phyloP scores from a whole-genome alignment of 2,329 filamentous ascomycete genomes.

The Furcasterigmium furcatum region DNA sequence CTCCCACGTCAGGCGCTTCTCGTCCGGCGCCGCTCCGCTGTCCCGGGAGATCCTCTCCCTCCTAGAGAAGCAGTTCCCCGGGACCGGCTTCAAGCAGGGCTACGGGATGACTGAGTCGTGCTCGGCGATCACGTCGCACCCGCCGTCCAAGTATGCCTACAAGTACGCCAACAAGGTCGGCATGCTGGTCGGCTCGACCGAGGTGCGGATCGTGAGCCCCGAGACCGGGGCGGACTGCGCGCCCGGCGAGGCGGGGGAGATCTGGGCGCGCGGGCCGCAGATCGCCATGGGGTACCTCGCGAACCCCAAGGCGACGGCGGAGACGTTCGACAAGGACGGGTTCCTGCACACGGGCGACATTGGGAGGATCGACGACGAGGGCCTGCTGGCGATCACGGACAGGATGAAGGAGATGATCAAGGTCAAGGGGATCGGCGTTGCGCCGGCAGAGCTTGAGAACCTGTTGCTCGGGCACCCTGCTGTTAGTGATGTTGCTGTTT shows the following conservation, averaged over 20 bases:
- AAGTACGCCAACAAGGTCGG: conserved; percentile 55
- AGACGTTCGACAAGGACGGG: conserved; percentile 50
- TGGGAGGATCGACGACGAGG: conserved; percentile 51
- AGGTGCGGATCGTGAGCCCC: conserved; percentile 53
- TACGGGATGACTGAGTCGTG: conserved; percentile 69
- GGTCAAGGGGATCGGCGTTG: conserved; percentile 60
- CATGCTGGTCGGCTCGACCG: conserved; percentile 53
- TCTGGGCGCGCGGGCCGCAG: conserved; percentile 43
- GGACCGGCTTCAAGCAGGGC: conserved; percentile 60
- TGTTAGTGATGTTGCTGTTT: conserved; percentile 55
- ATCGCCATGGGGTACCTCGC: conserved; percentile 46
- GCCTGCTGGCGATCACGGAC: conserved; percentile 55
- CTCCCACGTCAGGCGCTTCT: conserved; percentile 50
- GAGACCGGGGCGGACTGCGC: conserved; percentile 51
- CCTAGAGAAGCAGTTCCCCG: conserved; percentile 53
- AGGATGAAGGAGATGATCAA: conserved; percentile 69
- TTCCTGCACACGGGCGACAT: conserved; percentile 59
- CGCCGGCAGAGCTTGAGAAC: conserved; percentile 63
- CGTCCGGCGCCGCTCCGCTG: conserved; percentile 58
- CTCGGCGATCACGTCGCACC: conserved; percentile 59
- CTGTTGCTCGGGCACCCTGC: conserved; percentile 52
- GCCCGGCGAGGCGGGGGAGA: conserved; percentile 47
- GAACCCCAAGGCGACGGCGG: conserved; percentile 37
- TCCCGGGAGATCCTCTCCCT: conserved; percentile 53
- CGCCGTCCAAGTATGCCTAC: conserved; percentile 51